phyloP scores from a whole-genome alignment of 2,329 filamentous ascomycete genomes.

The Cytospora paraplurivora region DNA sequence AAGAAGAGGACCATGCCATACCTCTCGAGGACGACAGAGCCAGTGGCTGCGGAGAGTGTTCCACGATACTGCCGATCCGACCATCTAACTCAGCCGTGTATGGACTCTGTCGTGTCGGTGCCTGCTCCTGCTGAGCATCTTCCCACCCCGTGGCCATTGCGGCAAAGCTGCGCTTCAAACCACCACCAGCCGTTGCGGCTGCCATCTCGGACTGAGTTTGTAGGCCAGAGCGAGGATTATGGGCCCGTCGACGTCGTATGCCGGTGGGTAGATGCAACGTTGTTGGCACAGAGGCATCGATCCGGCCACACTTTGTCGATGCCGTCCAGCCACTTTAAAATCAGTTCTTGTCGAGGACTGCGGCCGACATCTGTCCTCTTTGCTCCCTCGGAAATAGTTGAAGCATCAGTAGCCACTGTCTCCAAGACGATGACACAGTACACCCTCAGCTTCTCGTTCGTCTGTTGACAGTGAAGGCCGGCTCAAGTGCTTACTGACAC shows the following conservation, averaged over 20 bases:
- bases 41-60: constrained; percentile 12
- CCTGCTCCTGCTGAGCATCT: neutral
- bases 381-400: neutral
- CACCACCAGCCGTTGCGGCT: constrained; percentile 30
- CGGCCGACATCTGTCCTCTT: neutral
- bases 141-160: constrained; percentile 30
- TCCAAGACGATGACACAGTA: neutral
- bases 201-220: constrained; percentile 28
- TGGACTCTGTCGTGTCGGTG: constrained; percentile 13
- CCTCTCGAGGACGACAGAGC: constrained; percentile 21
- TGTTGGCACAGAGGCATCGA: neutral
- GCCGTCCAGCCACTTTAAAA: neutral
- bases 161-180: constrained; percentile 34
- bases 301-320: neutral
- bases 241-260: constrained; percentile 6
- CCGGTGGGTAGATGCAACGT: neutral
- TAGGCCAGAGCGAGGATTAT: neutral
- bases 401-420: neutral
- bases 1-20: neutral
- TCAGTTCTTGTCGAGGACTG: neutral
- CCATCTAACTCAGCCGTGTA: constrained; percentile 11
- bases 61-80: neutral
- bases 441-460: neutral
- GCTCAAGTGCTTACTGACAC: no score
- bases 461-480: no score